Conservation (phyloP, 2,329 filamentous ascomycete genomes). For the Trichoderma oligosporum region DNA sequence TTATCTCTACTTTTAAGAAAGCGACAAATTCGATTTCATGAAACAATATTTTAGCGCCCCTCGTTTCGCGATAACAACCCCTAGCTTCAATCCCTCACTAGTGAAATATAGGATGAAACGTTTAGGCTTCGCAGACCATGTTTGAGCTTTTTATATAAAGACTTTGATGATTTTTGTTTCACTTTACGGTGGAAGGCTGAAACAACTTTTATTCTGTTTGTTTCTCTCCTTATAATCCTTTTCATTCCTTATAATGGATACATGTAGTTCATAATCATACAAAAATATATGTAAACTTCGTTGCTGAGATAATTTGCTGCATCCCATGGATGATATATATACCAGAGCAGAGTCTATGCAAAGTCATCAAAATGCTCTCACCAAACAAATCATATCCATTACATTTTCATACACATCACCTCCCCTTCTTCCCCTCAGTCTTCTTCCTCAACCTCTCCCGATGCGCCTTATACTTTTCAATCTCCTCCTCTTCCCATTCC, state of each 20-base stretch:
- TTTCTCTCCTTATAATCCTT: not conserved
- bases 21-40: not conserved
- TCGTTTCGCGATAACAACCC: slow-evolving; percentile 3
- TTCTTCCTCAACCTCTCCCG: slow-evolving; percentile 23
- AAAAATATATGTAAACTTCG: not conserved
- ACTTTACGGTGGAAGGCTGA: not conserved
- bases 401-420: not conserved
- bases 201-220: not conserved
- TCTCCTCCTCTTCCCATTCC: slow-evolving; percentile 32
- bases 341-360: slow-evolving; percentile 7
- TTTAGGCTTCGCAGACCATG: not conserved
- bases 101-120: slow-evolving; percentile 9
- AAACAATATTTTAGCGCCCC: slow-evolving; percentile 8
- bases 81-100: not conserved
- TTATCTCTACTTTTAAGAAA: not conserved
- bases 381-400: not conserved
- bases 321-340: not conserved
- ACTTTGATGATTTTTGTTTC: not conserved
- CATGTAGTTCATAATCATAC: not conserved
- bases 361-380: not conserved
- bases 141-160: not conserved
- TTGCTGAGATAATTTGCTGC: not conserved
- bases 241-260: not conserved
- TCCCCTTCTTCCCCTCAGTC: not conserved
- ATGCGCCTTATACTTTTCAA: slow-evolving; percentile 24